phyloP scores from a whole-genome alignment of 2,329 filamentous ascomycete species.

The Penicillium sclerotigenum region DNA sequence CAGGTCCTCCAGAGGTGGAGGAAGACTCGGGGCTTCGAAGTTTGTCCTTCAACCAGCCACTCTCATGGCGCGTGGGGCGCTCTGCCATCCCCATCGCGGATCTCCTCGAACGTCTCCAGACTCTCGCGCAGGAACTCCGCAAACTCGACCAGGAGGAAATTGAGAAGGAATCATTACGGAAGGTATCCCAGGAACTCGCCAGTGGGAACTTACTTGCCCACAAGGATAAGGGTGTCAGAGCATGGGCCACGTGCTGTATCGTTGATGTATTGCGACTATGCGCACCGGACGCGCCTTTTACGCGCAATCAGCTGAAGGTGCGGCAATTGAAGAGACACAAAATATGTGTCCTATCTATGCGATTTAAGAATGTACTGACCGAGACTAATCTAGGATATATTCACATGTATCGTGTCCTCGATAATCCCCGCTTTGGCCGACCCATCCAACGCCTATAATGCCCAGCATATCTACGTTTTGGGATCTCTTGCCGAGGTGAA shows the following conservation, averaged over 20 bases:
- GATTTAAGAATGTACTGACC: not conserved
- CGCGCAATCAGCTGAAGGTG: slow-evolving; percentile 83
- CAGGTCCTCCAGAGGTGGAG: slow-evolving; percentile 35
- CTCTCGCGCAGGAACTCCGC: slow-evolving; percentile 75
- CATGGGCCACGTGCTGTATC: slow-evolving; percentile 82
- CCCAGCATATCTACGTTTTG: slow-evolving; percentile 87
- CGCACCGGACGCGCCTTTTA: slow-evolving; percentile 93
- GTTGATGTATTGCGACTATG: slow-evolving; percentile 91
- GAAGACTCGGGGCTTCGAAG: slow-evolving; percentile 38
- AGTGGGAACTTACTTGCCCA: slow-evolving; percentile 79
- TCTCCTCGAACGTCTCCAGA: slow-evolving; percentile 75
- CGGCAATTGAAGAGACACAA: slow-evolving; percentile 24
- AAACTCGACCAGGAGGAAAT: slow-evolving; percentile 84
- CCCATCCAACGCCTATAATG: slow-evolving; percentile 84
- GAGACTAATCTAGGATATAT: slow-evolving; percentile 68
- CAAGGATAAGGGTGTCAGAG: slow-evolving; percentile 89
- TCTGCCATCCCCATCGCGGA: slow-evolving; percentile 74
- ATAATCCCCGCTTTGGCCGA: slow-evolving; percentile 83
- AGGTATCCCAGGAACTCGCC: slow-evolving; percentile 80
- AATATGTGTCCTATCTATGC: not conserved
- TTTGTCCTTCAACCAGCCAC: slow-evolving; percentile 77
- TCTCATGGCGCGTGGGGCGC: slow-evolving; percentile 90
- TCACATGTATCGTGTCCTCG: slow-evolving; percentile 78
- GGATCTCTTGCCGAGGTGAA: slow-evolving; percentile 88
- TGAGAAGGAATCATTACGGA: slow-evolving; percentile 75